Percentiles rank a stretch among this genome's conserved stretches.
phyloP scores from a whole-genome alignment of 75 land plant species.

The Adiantum capillusveneris region DNA sequence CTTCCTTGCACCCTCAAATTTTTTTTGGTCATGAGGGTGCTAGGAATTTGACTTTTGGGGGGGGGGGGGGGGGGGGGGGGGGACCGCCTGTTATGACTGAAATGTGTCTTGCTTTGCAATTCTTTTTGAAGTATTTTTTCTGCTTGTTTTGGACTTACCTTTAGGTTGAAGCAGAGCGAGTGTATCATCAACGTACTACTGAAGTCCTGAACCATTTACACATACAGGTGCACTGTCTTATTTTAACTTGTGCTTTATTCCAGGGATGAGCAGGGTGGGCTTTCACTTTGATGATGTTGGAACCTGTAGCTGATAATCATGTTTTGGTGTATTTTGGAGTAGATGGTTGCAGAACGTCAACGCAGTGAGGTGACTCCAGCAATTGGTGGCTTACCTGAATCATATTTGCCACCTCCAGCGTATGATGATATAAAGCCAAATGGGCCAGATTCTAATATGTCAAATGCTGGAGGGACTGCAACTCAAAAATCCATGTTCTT shows the following conservation, averaged over 20 bases:
- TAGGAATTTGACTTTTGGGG: too few species aligned
- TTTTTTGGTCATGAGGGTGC: too few species aligned
- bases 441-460: slow-evolving; percentile 1
- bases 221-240: slow-evolving; percentile 38
- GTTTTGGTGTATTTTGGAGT: not conserved
- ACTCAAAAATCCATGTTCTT: slow-evolving; percentile 13
- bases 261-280: too few species aligned
- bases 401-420: slow-evolving; percentile 13
- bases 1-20: too few species aligned
- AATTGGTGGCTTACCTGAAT: slow-evolving; percentile 6
- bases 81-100: too few species aligned
- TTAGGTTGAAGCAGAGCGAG: slow-evolving; percentile 74
- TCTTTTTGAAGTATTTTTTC: too few species aligned
- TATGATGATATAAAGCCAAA: slow-evolving; percentile 18
- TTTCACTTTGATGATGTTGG: too few species aligned
- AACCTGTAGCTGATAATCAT: too few species aligned
- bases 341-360: slow-evolving; percentile 18
- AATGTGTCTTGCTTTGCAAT: too few species aligned
- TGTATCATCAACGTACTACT: slow-evolving; percentile 55
- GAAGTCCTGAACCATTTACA: slow-evolving; percentile 76
- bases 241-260: too few species aligned
- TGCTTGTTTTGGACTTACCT: too few species aligned
- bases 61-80: too few species aligned
- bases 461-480: not conserved
- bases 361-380: slow-evolving; percentile 15